Evolutionary conservation across 2,329 filamentous ascomycete genomes (phyloP), one percentile per base, ranked within the genome.

Genomic region (Cladosporium sp.): DNA sequence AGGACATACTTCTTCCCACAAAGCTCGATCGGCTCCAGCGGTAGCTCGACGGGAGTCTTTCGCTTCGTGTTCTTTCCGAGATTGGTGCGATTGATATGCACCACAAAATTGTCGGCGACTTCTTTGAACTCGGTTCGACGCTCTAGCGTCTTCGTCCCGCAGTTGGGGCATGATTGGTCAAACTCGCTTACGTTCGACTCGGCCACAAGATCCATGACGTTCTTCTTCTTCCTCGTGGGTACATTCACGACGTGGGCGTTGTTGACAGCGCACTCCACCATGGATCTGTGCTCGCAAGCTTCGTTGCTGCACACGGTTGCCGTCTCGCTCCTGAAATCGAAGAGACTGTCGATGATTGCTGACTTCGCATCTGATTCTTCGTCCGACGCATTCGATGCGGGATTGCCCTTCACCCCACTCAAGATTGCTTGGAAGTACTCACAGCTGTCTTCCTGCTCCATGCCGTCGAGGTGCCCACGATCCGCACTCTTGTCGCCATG

Each of bases 401-500:
- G n/a, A n/a, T 4, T 51, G 12, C 9, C 17, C 24, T 53, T 36
- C 35, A 63, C 28, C 2, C 37, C 39, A 20, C 60, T 19, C 19
- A 65, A 24, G 7, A 66, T n/a, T 3, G n/a, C 34, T 20, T 42
- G 10, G 37, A 53, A 48, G 48, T 61, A 64, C 39, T 64, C 58
- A 24, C 57, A 36, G 28, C 49, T 42, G 49, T 65, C 63, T 44
- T 65, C 19, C 40, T 63, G 60, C 1, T n/a, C 34, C 20, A 47
- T 49, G 28, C 64, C 62, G 17, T 37, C 54, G 20, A 60, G 32
- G 8, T 58, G 17, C 40, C 50, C 2, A 28, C 13, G 17, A 32
- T 20, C 7, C 49, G 8, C 39, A 6, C 45, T 51, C n/a, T n/a
- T 7, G 13, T 25, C 40, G n/a, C 60, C 54, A 32, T 58, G 56